Evolutionary conservation across 306 rosid species (phyloP).

Genomic region (Nissolia schottii): DNA sequence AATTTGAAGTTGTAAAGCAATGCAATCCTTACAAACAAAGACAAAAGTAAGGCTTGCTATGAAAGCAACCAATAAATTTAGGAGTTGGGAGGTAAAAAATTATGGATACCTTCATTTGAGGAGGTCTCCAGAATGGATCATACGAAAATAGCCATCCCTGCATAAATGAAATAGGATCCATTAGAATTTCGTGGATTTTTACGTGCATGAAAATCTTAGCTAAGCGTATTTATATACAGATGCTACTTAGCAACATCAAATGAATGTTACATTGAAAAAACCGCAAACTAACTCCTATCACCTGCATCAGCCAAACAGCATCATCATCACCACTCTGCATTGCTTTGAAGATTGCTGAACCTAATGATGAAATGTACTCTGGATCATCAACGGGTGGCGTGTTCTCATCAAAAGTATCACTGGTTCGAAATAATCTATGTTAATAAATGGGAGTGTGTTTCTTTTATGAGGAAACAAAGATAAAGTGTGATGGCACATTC

Average conservation of each 20-base stretch:
- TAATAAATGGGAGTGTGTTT: background rate
- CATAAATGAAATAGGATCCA: background rate
- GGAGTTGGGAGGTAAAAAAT: background rate
- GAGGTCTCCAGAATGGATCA: slow-evolving; percentile 95
- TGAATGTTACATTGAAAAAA: background rate
- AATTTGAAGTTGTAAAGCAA: background rate
- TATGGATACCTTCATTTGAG: slow-evolving; percentile 76
- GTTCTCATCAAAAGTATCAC: slow-evolving; percentile 95
- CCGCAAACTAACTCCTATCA: slow-evolving; percentile 17
- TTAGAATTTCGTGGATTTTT: slow-evolving; percentile 11
- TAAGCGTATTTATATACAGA: background rate
- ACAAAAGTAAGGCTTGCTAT: background rate
- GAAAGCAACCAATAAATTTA: slow-evolving; percentile 1
- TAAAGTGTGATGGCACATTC: background rate
- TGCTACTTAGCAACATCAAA: slow-evolving; percentile 7
- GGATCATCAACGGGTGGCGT: slow-evolving; percentile 88
- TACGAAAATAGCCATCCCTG: slow-evolving; percentile 92
- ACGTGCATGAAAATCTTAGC: slow-evolving; percentile 12
- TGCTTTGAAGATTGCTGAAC: slow-evolving; percentile 72
- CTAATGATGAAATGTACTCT: slow-evolving; percentile 78
- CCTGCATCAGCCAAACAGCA: slow-evolving; percentile 98
- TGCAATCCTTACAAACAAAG: background rate
- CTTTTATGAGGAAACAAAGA: background rate
- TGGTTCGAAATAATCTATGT: slow-evolving; percentile 29
- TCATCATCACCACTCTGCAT: slow-evolving; percentile 76